phyloP scores from a whole-genome alignment of 2,329 filamentous ascomycete species.

The Penicillium glabrum region DNA sequence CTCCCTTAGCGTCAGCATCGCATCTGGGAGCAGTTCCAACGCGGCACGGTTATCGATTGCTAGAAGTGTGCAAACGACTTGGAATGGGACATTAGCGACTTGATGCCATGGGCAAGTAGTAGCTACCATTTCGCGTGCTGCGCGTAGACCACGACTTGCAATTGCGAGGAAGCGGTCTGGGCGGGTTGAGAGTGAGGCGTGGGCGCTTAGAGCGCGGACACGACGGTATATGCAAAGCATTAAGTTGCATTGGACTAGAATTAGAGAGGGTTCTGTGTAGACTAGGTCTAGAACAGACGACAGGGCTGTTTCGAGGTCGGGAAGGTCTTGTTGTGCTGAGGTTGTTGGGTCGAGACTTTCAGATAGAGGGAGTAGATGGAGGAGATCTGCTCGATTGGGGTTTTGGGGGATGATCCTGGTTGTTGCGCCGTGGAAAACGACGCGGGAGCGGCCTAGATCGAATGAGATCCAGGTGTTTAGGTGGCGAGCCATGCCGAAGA shows the following conservation, averaged over 20 bases:
- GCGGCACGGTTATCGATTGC: slow-evolving; percentile 56
- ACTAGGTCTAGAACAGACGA: slow-evolving; percentile 41
- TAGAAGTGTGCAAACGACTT: slow-evolving; percentile 57
- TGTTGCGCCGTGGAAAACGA: slow-evolving; percentile 49
- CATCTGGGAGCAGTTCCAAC: slow-evolving; percentile 50
- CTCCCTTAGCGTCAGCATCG: slow-evolving; percentile 50
- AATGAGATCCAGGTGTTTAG: slow-evolving; percentile 62
- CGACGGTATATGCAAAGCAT: slow-evolving; percentile 57
- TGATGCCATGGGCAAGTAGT: slow-evolving; percentile 58
- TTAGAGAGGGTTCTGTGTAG: slow-evolving; percentile 45
- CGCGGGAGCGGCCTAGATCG: slow-evolving; percentile 57
- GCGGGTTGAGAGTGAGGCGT: slow-evolving; percentile 37
- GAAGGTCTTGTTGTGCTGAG: slow-evolving; percentile 37
- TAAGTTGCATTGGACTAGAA: slow-evolving; percentile 56
- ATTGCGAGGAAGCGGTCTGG: slow-evolving; percentile 52
- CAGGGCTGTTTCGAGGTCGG: slow-evolving; percentile 48
- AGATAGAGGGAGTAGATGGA: slow-evolving; percentile 55
- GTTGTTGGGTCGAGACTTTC: slow-evolving; percentile 55
- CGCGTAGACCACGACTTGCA: slow-evolving; percentile 45
- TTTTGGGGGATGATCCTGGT: slow-evolving; percentile 28
- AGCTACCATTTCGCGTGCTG: slow-evolving; percentile 49
- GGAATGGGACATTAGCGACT: slow-evolving; percentile 60
- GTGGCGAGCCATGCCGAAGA: slow-evolving; percentile 56
- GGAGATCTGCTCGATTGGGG: slow-evolving; percentile 40
- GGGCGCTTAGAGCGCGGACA: slow-evolving; percentile 51